Base-by-base conservation (phyloP, 2,329 filamentous ascomycete genomes). In the Emmonsia crescens region DNA sequence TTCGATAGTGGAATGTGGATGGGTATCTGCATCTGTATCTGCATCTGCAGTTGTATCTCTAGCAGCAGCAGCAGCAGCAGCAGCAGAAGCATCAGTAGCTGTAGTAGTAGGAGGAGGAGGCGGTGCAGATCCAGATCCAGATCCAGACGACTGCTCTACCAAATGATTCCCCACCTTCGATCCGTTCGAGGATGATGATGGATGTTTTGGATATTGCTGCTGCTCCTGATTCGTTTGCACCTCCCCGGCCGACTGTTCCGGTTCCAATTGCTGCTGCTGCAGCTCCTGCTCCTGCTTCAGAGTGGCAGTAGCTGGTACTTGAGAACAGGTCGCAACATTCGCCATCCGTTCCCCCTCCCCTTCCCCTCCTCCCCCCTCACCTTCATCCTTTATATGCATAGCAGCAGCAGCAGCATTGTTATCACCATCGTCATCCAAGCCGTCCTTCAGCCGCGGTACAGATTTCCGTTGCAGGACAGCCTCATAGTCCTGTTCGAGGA, bases 401-500 rank as follows among this genome's bases (percentile, higher is more conserved):
- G 6, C 1, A 36, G 33, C 1, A 3, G 33, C 33, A 36, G n/a
- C n/a, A n/a, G n/a, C n/a, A n/a, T 54, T 31, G 14, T 54, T 42
- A 16, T n/a, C 24, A 3, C n/a, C 36, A 31, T 16, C 27, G 14
- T 49, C 27, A 36, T 59, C 40, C 24, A 4, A 6, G 40, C 31
- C 57, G 21, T n/a, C 27, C n/a, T 24, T 8, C 42, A 44, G 38
- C 10, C 31, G 9, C 21, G 9, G 33, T 31, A 33, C 16, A 10
- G 52, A 40, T 24, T 57, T 56, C n/a, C 54, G 36, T 56, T 61
- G 24, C 42, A 58, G 38, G 31, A 56, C 40, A 8, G 68, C 69
- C 52, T 76, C 72, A 59, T 77, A 77, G 60, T 77, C 75, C 61
- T 68, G 72, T 67, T 77, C 75, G 19, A 77, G 64, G 57, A 76